phyloP scores from a whole-genome alignment of 2,329 filamentous ascomycete species.

The Cordyceps tenuipes region DNA sequence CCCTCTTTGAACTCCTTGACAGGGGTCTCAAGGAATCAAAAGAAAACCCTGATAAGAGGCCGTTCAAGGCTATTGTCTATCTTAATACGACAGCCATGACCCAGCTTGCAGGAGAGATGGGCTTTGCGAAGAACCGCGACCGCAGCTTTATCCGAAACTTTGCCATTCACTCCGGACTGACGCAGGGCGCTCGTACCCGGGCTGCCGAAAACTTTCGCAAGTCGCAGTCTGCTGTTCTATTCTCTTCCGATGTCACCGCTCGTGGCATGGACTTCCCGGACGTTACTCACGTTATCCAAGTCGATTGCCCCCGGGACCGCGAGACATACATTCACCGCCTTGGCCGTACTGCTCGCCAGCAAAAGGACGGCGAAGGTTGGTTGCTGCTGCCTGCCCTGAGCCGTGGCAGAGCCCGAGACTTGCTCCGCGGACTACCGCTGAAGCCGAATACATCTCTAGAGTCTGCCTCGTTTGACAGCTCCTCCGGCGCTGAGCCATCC shows the following conservation, averaged over 20 bases:
- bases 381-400: slow-evolving; percentile 54
- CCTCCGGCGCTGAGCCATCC: background rate
- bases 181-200: slow-evolving; percentile 59
- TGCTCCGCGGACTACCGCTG: slow-evolving; percentile 54
- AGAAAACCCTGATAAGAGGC: slow-evolving; percentile 34
- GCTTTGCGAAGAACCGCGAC: slow-evolving; percentile 28
- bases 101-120: slow-evolving; percentile 50
- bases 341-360: slow-evolving; percentile 68
- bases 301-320: slow-evolving; percentile 54
- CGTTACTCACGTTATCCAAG: slow-evolving; percentile 71
- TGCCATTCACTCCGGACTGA: slow-evolving; percentile 73
- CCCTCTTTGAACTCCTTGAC: slow-evolving; percentile 66
- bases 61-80: slow-evolving; percentile 97
- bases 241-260: slow-evolving; percentile 74
- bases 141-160: slow-evolving; percentile 29
- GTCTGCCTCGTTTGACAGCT: slow-evolving; percentile 33
- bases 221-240: slow-evolving; percentile 54
- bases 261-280: slow-evolving; percentile 77
- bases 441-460: slow-evolving; percentile 44
- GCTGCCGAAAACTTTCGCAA: slow-evolving; percentile 65
- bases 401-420: slow-evolving; percentile 34
- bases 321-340: slow-evolving; percentile 72
- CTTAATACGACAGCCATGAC: slow-evolving; percentile 72
- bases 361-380: slow-evolving; percentile 64
- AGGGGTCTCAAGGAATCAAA: slow-evolving; percentile 43